Base-by-base conservation (phyloP, 306 rosid genomes). In the Quercus mongolica region DNA sequence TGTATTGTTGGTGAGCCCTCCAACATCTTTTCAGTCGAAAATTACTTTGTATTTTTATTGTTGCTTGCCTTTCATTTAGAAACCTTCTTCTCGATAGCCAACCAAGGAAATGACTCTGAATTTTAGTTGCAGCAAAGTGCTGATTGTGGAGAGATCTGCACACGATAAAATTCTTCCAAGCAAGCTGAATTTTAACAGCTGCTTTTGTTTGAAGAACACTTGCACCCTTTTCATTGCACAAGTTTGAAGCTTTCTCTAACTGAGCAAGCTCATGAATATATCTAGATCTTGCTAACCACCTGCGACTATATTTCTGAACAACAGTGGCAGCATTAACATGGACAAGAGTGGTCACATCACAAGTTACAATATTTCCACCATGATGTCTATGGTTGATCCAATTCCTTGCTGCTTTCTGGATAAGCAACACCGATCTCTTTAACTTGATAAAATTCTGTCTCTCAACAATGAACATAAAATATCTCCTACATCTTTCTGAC, bases 1-100 rank as follows among this genome's bases (percentile, higher is more conserved):
- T 88, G 79, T 83, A 70, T 67, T 69, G 89, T 80, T 74, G 76
- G 87, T 86, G 80, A 57, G 88, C 83, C 83, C 80, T 89, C 81
- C 83, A 56, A 83, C 94, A 88, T 81, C 78, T 88, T 75, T 84
- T 88, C 97, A 83, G 88, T 82, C 97, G 90, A 69, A 88, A 85
- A 80, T 72, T 56, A 77, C 87, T 83, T 85, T 94, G 97, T 76
- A 94, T 86, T 83, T 77, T 86, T 74, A 90, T 67, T 55, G 67
- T 51, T 58, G 97, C 97, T 78, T 65, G 83, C 90, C 83, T 85
- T 61, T 82, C 89, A 79, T 76, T 81, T 57, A 77, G 74, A 82
- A 77, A 88, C 65, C 75, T 80, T 87, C 84, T 94, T 76, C 97
- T 91, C 82, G 67, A 69, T 26, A 89, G 74, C 94, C 94, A 85